phyloP scores from a whole-genome alignment of 1,139 yeast genomes.

The Taphrina betulina region DNA sequence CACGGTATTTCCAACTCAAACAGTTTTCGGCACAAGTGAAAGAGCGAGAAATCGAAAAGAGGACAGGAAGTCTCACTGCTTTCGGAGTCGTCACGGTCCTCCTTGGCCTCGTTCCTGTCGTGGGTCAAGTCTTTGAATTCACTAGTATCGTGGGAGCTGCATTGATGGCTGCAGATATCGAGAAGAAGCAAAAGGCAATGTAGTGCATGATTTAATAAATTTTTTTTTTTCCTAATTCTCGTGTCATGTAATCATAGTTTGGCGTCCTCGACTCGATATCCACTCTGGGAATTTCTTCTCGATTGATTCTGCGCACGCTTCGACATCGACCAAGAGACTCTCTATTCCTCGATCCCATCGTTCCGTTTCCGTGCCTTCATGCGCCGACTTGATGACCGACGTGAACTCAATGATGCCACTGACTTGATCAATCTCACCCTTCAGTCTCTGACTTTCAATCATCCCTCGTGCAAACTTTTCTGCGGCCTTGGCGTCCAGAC shows the following conservation, averaged over 20 bases:
- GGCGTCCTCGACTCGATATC: too few species aligned
- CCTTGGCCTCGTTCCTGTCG: constrained; percentile 29
- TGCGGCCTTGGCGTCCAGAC: constrained; percentile 40
- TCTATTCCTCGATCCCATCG: constrained; percentile 44
- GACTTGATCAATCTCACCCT: constrained; percentile 45
- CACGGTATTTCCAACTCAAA: constrained; percentile 25
- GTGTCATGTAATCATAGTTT: not conserved
- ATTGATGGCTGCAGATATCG: constrained; percentile 51
- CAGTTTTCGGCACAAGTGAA: constrained; percentile 11
- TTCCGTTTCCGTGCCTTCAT: constrained; percentile 35
- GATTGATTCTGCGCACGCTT: constrained; percentile 34
- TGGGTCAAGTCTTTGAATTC: constrained; percentile 15
- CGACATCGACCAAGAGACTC: constrained; percentile 41
- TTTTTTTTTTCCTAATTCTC: too few species aligned
- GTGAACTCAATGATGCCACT: constrained; percentile 42
- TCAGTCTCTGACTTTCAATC: constrained; percentile 44
- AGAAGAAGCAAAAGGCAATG: constrained; percentile 53
- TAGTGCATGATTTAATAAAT: too few species aligned
- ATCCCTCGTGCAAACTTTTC: constrained; percentile 45
- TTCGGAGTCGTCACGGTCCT: constrained; percentile 25
- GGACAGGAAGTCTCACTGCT: constrained; percentile 21
- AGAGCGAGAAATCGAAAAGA: constrained; percentile 11
- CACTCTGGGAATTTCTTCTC: constrained; percentile 25
- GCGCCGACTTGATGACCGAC: not conserved
- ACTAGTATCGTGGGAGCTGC: constrained; percentile 31